Base-by-base conservation (phyloP, 2,329 filamentous ascomycete species). In the Westerdykella sp. region DNA sequence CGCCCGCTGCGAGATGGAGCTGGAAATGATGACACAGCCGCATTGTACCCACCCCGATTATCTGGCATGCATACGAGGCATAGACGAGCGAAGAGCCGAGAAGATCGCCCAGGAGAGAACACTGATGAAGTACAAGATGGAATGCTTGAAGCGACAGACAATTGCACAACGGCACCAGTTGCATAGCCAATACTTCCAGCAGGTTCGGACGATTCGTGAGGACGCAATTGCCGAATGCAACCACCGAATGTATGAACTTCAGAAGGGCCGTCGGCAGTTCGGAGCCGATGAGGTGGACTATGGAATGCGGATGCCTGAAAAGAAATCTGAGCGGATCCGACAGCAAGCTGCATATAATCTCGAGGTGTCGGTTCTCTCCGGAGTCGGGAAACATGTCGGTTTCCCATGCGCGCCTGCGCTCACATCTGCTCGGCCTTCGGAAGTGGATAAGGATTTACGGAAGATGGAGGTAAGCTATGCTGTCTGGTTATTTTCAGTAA, bases 401-500 rank as follows among this genome's bases (percentile, higher is more conserved):
- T 98, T 98, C 69, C 93, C 93, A 30, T 90, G 91, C 25, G 93
- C 90, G n/a, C 93, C 93, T 15, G 77, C 86, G 28, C 84, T 98
- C 68, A 75, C 75, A 45, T 78, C 85, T 34, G 85, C 87, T 21
- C 83, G 84, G 31, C 68, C 77, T 16, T 73, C 78, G 10, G 88
- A 96, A 59, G 69, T 93, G 37, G 87, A 95, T 43, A 84, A 91
- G 39, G 93, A 98, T 69, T 73, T 97, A 50, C 83, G 85, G 63
- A 85, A 85, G 54, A 96, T 98, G 75, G 84, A 85, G 60, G 90
- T 96, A 73, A 74, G 83, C 77, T 54, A 9, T 28, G 34, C 5
- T 18, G 15, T 37, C 16, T 23, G 32, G 36, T 42, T 38, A 40
- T 31, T 28, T 12, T 34, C 22, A 41, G 42, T 46, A 28, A 39